Evolutionary conservation across 257 asterid genomes (phyloP).

Genomic region (Cruciata laevipes): DNA sequence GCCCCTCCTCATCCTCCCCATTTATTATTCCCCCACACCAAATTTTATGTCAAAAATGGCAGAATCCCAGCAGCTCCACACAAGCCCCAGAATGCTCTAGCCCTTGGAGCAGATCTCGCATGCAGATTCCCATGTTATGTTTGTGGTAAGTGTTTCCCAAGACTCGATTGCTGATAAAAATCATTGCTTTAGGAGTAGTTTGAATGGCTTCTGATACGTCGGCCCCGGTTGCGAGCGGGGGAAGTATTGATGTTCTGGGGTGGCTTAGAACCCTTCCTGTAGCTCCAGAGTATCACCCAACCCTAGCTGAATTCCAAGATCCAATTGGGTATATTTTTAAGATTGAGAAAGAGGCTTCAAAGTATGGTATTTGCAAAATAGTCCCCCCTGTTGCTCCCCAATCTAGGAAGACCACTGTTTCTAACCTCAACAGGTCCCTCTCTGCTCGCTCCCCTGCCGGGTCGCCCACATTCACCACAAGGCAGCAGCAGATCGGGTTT

Average conservation of each 20-base stretch:
- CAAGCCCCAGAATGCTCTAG: constrained; percentile 26
- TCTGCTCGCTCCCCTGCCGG: constrained; percentile 53
- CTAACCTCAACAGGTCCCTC: constrained; percentile 75
- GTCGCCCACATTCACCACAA: constrained; percentile 71
- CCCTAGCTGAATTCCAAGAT: constrained; percentile 88
- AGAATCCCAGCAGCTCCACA: constrained; percentile 29
- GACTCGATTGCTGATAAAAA: constrained; percentile 4
- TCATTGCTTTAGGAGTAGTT: neutral
- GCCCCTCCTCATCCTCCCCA: neutral
- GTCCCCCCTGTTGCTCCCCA: constrained; percentile 82
- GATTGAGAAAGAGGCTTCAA: constrained; percentile 93
- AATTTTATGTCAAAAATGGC: constrained; percentile 18
- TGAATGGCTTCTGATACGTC: constrained; percentile 56
- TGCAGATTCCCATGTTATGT: constrained; percentile 13
- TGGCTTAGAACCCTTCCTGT: constrained; percentile 92
- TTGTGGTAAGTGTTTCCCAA: constrained; percentile 21
- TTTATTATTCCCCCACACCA: constrained; percentile 6
- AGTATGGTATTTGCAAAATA: constrained; percentile 91
- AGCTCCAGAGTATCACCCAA: constrained; percentile 95
- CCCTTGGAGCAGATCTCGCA: constrained; percentile 37
- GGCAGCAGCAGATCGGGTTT: constrained; percentile 99
- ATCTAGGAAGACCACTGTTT: constrained; percentile 48
- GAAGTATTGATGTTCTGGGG: constrained; percentile 61
- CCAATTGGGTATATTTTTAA: constrained; percentile 97
- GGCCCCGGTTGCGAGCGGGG: constrained; percentile 30